Conservation (phyloP, 192 early-diverging fungal species). For the Mortierella claussenii region DNA sequence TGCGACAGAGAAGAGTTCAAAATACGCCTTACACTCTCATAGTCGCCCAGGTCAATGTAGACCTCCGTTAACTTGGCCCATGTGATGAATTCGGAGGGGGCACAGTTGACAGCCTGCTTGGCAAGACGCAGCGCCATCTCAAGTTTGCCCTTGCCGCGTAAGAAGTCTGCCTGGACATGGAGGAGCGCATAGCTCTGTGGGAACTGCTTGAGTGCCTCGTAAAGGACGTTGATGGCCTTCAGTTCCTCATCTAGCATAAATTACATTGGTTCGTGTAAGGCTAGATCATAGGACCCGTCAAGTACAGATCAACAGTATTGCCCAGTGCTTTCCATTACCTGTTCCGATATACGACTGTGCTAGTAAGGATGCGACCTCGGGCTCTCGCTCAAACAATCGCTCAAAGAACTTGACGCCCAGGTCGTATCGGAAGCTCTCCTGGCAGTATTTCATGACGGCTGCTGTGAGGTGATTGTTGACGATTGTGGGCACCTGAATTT, state of each 20-base stretch:
- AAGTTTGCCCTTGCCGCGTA: slow-evolving; percentile 66
- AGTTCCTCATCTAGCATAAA: slow-evolving; percentile 90
- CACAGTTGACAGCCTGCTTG: slow-evolving; percentile 92
- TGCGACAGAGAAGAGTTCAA: no score
- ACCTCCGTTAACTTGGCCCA: slow-evolving; percentile 97
- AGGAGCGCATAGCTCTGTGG: slow-evolving; percentile 88
- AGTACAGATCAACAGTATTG: no score
- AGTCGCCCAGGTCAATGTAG: slow-evolving; percentile 89
- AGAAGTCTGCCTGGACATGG: slow-evolving; percentile 91
- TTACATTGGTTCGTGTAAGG: no score
- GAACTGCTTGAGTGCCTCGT: slow-evolving; percentile 82
- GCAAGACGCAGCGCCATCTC: slow-evolving; percentile 89
- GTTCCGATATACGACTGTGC: slow-evolving; percentile 81
- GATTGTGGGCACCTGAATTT: slow-evolving; percentile 93
- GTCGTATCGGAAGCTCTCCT: slow-evolving; percentile 79
- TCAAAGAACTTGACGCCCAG: slow-evolving; percentile 88
- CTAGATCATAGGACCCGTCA: no score
- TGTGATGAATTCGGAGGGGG: slow-evolving; percentile 94
- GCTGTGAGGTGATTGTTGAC: slow-evolving; percentile 90
- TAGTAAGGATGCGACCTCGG: slow-evolving; percentile 90
- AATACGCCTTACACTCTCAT: slow-evolving; percentile 80
- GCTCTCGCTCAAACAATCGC: slow-evolving; percentile 75
- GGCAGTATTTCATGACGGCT: slow-evolving; percentile 92
- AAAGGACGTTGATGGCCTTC: slow-evolving; percentile 89
- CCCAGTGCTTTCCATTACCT: slow-evolving; percentile 18